Conservation (phyloP, 169 alveolate genomes). For the Miamiensis avidus region DNA sequence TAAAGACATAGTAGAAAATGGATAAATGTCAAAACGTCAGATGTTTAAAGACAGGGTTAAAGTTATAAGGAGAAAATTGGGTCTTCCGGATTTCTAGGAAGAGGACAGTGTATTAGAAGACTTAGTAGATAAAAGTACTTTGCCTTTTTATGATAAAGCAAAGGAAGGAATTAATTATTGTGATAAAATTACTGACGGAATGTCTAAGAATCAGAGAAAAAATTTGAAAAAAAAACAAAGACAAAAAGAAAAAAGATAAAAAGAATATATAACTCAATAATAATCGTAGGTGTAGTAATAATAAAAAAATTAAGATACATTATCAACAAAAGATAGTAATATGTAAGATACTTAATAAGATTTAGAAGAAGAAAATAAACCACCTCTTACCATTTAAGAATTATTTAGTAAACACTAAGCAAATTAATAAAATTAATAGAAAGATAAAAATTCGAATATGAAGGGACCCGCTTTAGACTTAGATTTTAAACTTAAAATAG, state of each 20-base stretch:
- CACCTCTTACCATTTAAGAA: background rate
- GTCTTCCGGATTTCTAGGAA: slow-evolving; percentile 1
- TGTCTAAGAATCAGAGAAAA: slow-evolving; percentile 4
- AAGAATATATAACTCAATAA: slow-evolving; percentile 1
- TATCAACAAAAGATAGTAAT: too few relatives aligned
- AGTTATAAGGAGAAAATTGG: slow-evolving; percentile 30
- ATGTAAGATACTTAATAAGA: too few relatives aligned
- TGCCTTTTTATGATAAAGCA: too few relatives aligned
- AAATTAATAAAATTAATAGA: background rate
- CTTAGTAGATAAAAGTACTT: slow-evolving; percentile 3
- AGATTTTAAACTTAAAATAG: slow-evolving; percentile 83
- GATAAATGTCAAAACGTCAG: slow-evolving; percentile 26
- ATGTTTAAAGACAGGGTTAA: slow-evolving; percentile 31
- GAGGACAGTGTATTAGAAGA: slow-evolving; percentile 5
- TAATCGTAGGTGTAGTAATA: too few relatives aligned
- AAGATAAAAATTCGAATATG: too few relatives aligned
- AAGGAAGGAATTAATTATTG: too few relatives aligned
- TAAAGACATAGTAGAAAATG: slow-evolving; percentile 45
- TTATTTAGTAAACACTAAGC: slow-evolving; percentile 1
- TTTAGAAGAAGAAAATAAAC: background rate
- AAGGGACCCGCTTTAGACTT: slow-evolving; percentile 67
- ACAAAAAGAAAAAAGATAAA: slow-evolving; percentile 19
- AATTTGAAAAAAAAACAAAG: slow-evolving; percentile 5
- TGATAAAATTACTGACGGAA: background rate
- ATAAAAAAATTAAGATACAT: too few relatives aligned